Evolutionary conservation across 345 rosid species (phyloP).

Genomic region (Xanthoceras sorbifolium): DNA sequence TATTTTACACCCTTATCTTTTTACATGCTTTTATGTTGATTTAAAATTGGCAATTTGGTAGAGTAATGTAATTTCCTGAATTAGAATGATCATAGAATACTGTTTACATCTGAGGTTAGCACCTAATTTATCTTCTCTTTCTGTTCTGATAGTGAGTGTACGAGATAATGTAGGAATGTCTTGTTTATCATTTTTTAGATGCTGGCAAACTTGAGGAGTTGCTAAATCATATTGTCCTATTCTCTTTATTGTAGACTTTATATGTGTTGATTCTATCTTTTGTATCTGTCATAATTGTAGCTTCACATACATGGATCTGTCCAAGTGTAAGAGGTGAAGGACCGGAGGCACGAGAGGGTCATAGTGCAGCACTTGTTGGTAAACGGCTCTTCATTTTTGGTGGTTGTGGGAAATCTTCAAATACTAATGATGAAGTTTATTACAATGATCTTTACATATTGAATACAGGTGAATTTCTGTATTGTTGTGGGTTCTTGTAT

Average conservation of each 20-base stretch:
- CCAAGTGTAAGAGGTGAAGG: slow-evolving; percentile 93
- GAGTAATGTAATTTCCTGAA: neutral
- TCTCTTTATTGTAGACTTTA: slow-evolving; percentile 16
- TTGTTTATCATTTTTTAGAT: neutral
- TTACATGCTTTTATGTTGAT: neutral
- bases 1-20: neutral
- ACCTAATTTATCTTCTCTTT: neutral
- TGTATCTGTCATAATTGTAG: slow-evolving; percentile 39
- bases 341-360: slow-evolving; percentile 95
- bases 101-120: neutral
- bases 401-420: slow-evolving; percentile 83
- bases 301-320: slow-evolving; percentile 83
- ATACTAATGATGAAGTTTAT: slow-evolving; percentile 67
- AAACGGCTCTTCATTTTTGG: slow-evolving; percentile 90
- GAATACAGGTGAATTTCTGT: slow-evolving; percentile 68
- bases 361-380: slow-evolving; percentile 89
- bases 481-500: neutral
- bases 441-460: slow-evolving; percentile 86
- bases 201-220: neutral
- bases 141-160: neutral
- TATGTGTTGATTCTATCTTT: neutral
- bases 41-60: neutral
- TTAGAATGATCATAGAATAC: neutral
- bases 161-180: neutral
- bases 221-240: neutral